phyloP scores from a whole-genome alignment of 2,329 filamentous ascomycete species.

The Exophiala aquamarina region DNA sequence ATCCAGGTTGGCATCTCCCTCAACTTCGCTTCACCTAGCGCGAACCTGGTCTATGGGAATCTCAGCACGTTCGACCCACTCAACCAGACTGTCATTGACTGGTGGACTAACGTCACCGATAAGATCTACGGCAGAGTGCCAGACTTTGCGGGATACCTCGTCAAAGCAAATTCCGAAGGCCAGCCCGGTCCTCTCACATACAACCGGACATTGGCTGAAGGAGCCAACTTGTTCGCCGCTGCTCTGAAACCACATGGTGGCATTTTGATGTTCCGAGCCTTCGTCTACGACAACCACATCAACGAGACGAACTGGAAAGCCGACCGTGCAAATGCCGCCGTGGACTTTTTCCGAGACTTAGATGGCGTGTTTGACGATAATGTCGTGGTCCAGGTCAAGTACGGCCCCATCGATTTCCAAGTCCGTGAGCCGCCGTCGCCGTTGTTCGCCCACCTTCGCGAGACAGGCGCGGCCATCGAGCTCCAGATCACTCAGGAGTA shows the following conservation, averaged over 20 bases:
- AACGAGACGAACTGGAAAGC: constrained; percentile 62
- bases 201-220: constrained; percentile 67
- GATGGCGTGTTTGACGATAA: constrained; percentile 69
- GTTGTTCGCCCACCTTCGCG: constrained; percentile 55
- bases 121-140: constrained; percentile 62
- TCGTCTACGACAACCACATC: constrained; percentile 64
- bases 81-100: constrained; percentile 58
- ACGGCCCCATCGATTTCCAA: constrained; percentile 73
- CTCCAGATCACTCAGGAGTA: constrained; percentile 70
- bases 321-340: constrained; percentile 69
- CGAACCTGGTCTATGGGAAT: constrained; percentile 37
- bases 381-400: constrained; percentile 72
- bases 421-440: constrained; percentile 67
- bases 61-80: constrained; percentile 63
- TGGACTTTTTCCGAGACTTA: constrained; percentile 64
- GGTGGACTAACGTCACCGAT: constrained; percentile 63
- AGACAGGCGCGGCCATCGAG: constrained; percentile 59
- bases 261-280: constrained; percentile 69
- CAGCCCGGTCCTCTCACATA: constrained; percentile 70
- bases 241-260: constrained; percentile 60
- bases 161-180: constrained; percentile 72
- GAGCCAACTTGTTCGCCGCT: constrained; percentile 67
- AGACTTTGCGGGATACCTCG: constrained; percentile 67
- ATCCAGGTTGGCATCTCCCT: constrained; percentile 65
- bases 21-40: constrained; percentile 64